These are phyloP conservation scores for Rhodotorula sp. DNA, from an alignment of 1,284 basidiomycete species.

Conservation along the genomic window DNA sequence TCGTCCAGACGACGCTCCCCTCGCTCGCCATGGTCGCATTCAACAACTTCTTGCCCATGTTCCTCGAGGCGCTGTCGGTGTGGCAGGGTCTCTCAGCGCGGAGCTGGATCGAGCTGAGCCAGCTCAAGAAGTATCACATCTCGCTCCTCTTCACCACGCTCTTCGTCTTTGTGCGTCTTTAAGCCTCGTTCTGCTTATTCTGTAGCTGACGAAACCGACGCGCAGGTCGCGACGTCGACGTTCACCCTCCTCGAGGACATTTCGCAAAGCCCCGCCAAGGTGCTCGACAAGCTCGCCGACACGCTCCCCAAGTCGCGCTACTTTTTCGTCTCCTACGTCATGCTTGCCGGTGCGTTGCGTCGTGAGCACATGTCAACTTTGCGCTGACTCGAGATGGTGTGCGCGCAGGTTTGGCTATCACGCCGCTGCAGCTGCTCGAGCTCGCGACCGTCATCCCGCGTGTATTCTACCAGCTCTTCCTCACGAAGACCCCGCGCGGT, in stretches of 20 bases:
- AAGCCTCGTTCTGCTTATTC: constrained; percentile 44
- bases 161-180: constrained; percentile 76
- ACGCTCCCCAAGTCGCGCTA: constrained; percentile 68
- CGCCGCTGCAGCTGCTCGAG: constrained; percentile 91
- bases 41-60: constrained; percentile 84
- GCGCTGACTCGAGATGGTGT: constrained; percentile 2
- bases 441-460: constrained; percentile 79
- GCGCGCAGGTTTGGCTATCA: constrained; percentile 75
- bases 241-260: constrained; percentile 63
- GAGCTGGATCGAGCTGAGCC: constrained; percentile 88
- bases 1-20: constrained; percentile 91
- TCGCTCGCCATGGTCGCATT: constrained; percentile 84
- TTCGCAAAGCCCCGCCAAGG: constrained; percentile 79
- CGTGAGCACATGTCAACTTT: fast-evolving
- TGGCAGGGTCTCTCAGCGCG: constrained; percentile 83
- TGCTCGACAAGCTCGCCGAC: constrained; percentile 82
- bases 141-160: constrained; percentile 93
- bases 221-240: constrained; percentile 43
- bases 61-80: constrained; percentile 85
- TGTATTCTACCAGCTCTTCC: constrained; percentile 67
- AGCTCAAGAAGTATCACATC: constrained; percentile 93
- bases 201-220: neutral
- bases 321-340: constrained; percentile 94
- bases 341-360: constrained; percentile 71
- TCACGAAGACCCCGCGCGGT: constrained; percentile 84